Evolutionary conservation across 139 green algal species (phyloP), one percentile per base, ranked within the genome.

Genomic region (Cymbomonas tetramitiformis): DNA sequence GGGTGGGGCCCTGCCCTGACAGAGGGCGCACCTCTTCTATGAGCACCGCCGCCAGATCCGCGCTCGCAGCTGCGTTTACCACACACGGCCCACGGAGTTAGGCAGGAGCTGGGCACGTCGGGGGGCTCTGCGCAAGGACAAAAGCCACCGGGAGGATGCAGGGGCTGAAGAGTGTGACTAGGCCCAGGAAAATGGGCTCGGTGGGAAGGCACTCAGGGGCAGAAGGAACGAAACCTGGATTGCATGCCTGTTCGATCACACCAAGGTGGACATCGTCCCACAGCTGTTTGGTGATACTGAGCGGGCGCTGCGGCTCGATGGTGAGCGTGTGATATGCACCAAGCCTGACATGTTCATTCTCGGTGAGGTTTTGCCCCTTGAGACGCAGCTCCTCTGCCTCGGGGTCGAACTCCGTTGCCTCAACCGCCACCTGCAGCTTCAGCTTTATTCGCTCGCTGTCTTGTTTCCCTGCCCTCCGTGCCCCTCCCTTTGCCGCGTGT

Each of bases 291-390:
- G 51, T 21, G 1, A 96, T 51, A 0, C 62, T 88, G 62, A 96
- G 88, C 0, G 84, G 65, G 0, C 83, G 68, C 6, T 88, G 65
- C 30, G 62, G 75, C 69, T 93, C 82, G 30, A 97, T 64, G 60
- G 93, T 83, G 28, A 96, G 53, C 0, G 88, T 97, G 81, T 98
- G 90, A 62, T 94, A 95, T 1, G 86, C 81, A n/a, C 88, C 83
- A 50, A 95, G 70, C 69, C 84, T 86, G 18, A 98, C 79, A 61
- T 96, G 76, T 59, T 96, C 90, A 12, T 47, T 85, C 67, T 97
- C 88, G 0, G 78, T 83, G 24, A 84, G 32, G 51, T 86, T 81
- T 50, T 70, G 39, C 44, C 66, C 28, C 55, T 68, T 3, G 15
- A 78, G 12, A 4, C 69, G 67, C 15, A 77, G 15, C 19, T 60